A percentile compares a stretch with the other conserved stretches of the same genome.
phyloP scores from a whole-genome alignment of 768 basidiomycete genomes.

The Mycena haematopus region DNA sequence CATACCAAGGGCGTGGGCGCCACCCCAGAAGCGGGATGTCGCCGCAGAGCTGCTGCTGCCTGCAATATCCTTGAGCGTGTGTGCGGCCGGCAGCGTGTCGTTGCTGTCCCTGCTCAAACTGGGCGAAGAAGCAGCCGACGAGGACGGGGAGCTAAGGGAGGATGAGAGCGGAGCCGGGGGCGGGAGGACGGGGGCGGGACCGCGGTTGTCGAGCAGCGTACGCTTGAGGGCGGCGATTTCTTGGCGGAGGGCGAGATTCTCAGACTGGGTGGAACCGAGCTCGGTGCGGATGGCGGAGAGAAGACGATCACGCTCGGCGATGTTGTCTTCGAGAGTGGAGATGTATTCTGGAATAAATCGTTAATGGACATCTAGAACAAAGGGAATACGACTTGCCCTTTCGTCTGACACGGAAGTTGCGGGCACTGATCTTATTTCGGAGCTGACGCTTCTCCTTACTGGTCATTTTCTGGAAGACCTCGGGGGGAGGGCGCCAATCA shows the following conservation, averaged over 20 bases:
- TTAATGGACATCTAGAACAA: slow-evolving; percentile 19
- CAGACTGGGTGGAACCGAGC: slow-evolving; percentile 76
- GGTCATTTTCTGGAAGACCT: slow-evolving; percentile 94
- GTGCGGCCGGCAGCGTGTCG: slow-evolving; percentile 56
- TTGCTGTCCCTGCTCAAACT: background rate
- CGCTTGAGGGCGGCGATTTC: slow-evolving; percentile 79
- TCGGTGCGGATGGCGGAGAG: slow-evolving; percentile 88
- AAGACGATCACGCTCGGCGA: slow-evolving; percentile 89
- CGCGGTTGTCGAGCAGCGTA: slow-evolving; percentile 73
- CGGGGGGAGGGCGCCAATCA: slow-evolving; percentile 87
- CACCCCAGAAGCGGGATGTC: slow-evolving; percentile 79
- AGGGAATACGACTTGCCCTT: slow-evolving; percentile 67
- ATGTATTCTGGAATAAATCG: slow-evolving; percentile 79
- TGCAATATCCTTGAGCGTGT: slow-evolving; percentile 74
- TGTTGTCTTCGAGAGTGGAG: slow-evolving; percentile 89
- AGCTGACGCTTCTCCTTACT: slow-evolving; percentile 97
- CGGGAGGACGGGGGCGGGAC: slow-evolving; percentile 34
- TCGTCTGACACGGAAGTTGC: slow-evolving; percentile 93
- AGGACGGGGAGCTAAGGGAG: slow-evolving; percentile 23
- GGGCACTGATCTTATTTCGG: slow-evolving; percentile 94
- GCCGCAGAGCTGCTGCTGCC: slow-evolving; percentile 34
- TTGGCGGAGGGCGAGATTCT: slow-evolving; percentile 83
- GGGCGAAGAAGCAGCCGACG: slow-evolving; percentile 14
- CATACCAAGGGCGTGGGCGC: slow-evolving; percentile 51
- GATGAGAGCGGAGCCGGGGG: slow-evolving; percentile 23